Base-by-base conservation (phyloP, 495 filamentous ascomycete genomes). In the Penicillium ucsense region DNA sequence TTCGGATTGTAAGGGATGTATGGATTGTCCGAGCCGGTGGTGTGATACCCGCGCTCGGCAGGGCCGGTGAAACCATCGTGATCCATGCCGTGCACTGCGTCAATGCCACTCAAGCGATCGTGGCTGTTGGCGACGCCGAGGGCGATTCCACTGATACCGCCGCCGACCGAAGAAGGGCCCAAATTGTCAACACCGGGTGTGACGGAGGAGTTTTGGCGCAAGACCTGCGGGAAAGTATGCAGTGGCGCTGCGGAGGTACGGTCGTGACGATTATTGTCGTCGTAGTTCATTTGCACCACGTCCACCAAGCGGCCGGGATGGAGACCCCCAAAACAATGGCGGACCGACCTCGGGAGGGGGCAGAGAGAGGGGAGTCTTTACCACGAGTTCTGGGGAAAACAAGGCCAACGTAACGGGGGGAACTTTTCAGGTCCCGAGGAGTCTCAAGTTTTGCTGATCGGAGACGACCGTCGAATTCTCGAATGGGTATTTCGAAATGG, bases 181-280 rank as follows among this genome's bases (percentile, higher is more conserved):
- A 88, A 77, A 57, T 90, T 89, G 63, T 89, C 86, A 35, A 78
- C 75, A 7, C 84, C 85, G 4, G 86, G 86, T 5, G 85, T 88
- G 37, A 80, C 74, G 40, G 70, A 81, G 42, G 73, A 77, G 48
- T 68, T 68, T n/a, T 67, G 46, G 31, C 60, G 65, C 3, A 49
- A 39, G 4, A 40, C 31, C 3, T 50, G 39, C 0, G 42, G 11
- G 40, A 55, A 57, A 29, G 47, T 47, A 41, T 54, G 56, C 11
- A 45, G 33, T 20, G 59, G 49, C 6, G 52, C 48, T 8, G 48
- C 40, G 20, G 59, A 49, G 11, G 49, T 52, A 31, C 20, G 20
- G 20, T 20, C 20, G 20, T 20, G 20, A 20, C 20, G 20, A 20
- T 52, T 48, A 12, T 38, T 33, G 44, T 49, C 47, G 40, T 54